Evolutionary conservation across 2,329 filamentous ascomycete genomes (phyloP), one percentile per base, ranked within the genome.

Genomic region (Clonostachys chloroleuca): DNA sequence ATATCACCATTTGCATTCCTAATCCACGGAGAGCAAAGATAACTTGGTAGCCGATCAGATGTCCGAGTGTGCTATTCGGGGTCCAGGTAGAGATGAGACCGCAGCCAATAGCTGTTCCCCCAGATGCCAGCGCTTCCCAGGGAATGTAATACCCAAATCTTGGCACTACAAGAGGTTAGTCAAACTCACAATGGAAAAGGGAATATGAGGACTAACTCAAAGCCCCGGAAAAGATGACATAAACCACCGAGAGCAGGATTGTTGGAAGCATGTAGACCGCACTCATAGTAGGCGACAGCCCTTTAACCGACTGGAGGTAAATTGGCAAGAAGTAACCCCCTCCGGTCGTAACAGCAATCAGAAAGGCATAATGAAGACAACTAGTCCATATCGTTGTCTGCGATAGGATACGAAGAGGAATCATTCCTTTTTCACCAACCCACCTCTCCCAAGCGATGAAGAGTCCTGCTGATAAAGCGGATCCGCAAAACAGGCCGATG

Each of bases 41-140:
- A 17, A 77, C 54, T 56, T 78, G 73, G 50, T 71, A 77, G 4
- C 72, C 73, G 17, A 77, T 69, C 70, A 72, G 75, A 18, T 59
- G 57, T 4, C 57, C 65, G 0, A 57, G 49, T 2, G 53, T 39
- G 3, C 64, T 66, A n/a, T 55, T 50, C 5, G 64, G 53, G 10
- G 60, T 56, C 4, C 72, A 59, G 1, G 64, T 68, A 44, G 67
- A 68, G 6, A 73, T 52, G 10, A 71, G 49, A 0, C 70, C 68
- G 16, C 59, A 55, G 7, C 62, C 65, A 3, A 71, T 46, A 5
- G 62, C 59, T n/a, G 65, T 57, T 36, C 75, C 52, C 0, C 61
- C 63, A 5, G 59, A 53, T 1, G 71, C 69, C 7, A 60, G 52
- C 44, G 69, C 67, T 2, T 40, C 45, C 40, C 48, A 48, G 0